Evolutionary conservation across 2,329 filamentous ascomycete species (phyloP).

Genomic region (Fusarium sp.): DNA sequence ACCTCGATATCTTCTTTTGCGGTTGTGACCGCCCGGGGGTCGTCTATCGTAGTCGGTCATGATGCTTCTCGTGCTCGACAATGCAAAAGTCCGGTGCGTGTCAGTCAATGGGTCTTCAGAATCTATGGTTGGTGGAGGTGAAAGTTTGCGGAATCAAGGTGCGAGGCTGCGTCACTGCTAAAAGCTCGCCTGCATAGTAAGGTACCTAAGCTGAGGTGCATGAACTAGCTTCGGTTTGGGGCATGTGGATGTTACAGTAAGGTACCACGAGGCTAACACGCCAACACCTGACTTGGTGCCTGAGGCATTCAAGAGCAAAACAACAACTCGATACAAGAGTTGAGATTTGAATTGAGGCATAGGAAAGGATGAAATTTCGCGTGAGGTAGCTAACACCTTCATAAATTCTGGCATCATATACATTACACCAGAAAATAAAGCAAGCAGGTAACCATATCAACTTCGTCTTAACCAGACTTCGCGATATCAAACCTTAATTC

Average conservation of each 20-base stretch:
- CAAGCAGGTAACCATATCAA: neutral
- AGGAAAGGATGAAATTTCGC: too few relatives aligned
- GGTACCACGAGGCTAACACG: constrained; percentile 34
- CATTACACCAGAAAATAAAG: too few relatives aligned
- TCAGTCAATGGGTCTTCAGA: constrained; percentile 19
- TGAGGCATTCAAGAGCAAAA: constrained; percentile 26
- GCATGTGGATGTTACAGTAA: constrained; percentile 8
- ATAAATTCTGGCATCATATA: too few relatives aligned
- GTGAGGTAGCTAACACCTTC: too few relatives aligned
- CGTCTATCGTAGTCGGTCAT: constrained; percentile 70
- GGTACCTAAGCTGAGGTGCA: constrained; percentile 32
- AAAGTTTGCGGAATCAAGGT: constrained; percentile 24
- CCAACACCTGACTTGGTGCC: constrained; percentile 25
- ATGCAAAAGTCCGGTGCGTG: constrained; percentile 4
- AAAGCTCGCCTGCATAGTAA: constrained; percentile 27
- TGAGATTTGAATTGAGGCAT: too few relatives aligned
- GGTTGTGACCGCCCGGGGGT: constrained; percentile 65
- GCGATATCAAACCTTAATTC: too few relatives aligned
- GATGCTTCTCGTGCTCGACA: constrained; percentile 29
- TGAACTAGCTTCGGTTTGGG: constrained; percentile 36
- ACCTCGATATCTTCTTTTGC: constrained; percentile 87
- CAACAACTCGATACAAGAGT: too few relatives aligned
- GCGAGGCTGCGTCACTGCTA: constrained; percentile 41
- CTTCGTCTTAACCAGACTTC: neutral
- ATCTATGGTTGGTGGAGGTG: constrained; percentile 11